Evolutionary conservation across 2,329 filamentous ascomycete genomes (phyloP), one percentile per base, ranked within the genome.

Genomic region (Nothophaeocryptopus gaeumannii): DNA sequence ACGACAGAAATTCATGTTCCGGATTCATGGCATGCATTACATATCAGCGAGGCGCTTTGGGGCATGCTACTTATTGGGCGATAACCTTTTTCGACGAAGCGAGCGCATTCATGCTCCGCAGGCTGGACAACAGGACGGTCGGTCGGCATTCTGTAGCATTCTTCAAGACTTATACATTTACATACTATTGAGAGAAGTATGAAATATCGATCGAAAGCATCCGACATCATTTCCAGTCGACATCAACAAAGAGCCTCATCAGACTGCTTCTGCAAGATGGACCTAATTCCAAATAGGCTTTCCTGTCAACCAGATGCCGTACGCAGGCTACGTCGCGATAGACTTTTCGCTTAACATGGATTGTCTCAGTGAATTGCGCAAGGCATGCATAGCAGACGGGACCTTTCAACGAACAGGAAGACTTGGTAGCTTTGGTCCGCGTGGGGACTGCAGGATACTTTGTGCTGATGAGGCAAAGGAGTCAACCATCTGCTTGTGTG

Each of bases 331-430:
- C 39, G 49, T 46, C 31, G 33, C 32, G 33, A 37, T 42, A 52
- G 50, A 52, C 44, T 52, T 53, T 40, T 45, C 44, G 43, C 49
- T 51, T 51, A 33, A 31, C 33, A 13, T 15, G 12, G 29, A 39
- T n/a, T 15, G 42, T 26, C 20, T 52, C 38, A 40, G 30, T 36
- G 26, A 16, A 53, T 53, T 45, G 50, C 50, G 50, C 50, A 53
- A 53, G 44, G 38, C 33, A 41, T 49, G 50, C 50, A 53, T 46
- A 20, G 14, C 9, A 39, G 16, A 26, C 26, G 33, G 13, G n/a
- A 37, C 36, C 30, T 39, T 39, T 34, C 44, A 11, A 39, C 44
- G 35, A 39, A 46, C 44, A 32, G 44, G 44, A 46, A 32, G 32
- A n/a, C 8, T 40, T n/a, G 39, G 46, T 42, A 42, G 32, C 39